These are phyloP conservation scores for Oehlia diaphana DNA, from an alignment of 192 early-diverging fungal species.

Conservation along the genomic window DNA sequence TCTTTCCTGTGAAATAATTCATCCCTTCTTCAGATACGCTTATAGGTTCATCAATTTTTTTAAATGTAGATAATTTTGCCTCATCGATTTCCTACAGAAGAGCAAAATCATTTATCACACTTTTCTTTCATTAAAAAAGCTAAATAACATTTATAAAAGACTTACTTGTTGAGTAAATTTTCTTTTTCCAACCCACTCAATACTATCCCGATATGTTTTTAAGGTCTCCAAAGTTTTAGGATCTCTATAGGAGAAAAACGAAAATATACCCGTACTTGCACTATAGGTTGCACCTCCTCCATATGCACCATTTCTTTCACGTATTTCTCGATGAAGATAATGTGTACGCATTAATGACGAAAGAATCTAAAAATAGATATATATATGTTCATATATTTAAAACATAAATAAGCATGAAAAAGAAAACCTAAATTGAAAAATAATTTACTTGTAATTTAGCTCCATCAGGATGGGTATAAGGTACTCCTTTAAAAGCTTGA, in stretches of 20 bases:
- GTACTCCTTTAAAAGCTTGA: conserved; percentile 72
- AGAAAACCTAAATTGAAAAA: neutral
- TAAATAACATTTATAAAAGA: neutral
- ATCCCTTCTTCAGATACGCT: conserved; percentile 85
- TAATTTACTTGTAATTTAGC: conserved; percentile 65
- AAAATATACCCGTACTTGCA: conserved; percentile 75
- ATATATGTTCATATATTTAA: neutral
- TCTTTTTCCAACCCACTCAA: conserved; percentile 66
- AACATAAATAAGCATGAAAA: neutral
- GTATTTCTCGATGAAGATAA: conserved; percentile 94
- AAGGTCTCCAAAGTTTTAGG: conserved; percentile 76
- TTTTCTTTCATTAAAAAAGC: neutral
- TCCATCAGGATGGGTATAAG: conserved; percentile 82
- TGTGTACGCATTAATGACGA: conserved; percentile 82
- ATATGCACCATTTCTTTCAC: conserved; percentile 97
- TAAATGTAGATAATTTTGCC: conserved; percentile 90
- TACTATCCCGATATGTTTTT: conserved; percentile 60
- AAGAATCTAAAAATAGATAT: conserved; percentile 48
- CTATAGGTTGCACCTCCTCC: conserved; percentile 84
- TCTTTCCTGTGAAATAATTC: conserved; percentile 71
- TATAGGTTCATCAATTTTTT: conserved; percentile 79
- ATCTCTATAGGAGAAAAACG: conserved; percentile 93
- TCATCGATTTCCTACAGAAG: conserved; percentile 74
- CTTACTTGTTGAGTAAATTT: conserved; percentile 46
- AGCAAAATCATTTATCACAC: neutral